phyloP scores from a whole-genome alignment of 108 stramenopile genomes.

The Skeletonema grethae region DNA sequence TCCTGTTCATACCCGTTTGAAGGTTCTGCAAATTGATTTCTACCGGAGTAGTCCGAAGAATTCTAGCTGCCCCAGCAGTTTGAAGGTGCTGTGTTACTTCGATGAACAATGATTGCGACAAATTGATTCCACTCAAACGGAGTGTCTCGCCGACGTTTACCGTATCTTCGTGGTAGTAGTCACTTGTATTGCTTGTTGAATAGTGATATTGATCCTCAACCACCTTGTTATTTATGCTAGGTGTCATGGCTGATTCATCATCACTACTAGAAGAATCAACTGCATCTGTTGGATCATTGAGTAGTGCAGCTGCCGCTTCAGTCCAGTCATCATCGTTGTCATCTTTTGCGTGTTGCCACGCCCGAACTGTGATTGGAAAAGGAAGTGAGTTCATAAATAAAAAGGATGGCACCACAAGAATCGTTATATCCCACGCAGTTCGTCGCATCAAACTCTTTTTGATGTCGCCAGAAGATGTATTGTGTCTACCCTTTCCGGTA shows the following conservation, averaged over 20 bases:
- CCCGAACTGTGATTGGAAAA: slow-evolving; percentile 27
- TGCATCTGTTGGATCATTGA: slow-evolving; percentile 7
- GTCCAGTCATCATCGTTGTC: slow-evolving; percentile 30
- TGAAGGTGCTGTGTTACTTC: slow-evolving; percentile 36
- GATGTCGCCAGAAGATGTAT: slow-evolving; percentile 5
- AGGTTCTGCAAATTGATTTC: slow-evolving; percentile 24
- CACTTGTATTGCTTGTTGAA: not conserved
- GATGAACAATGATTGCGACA: slow-evolving; percentile 23
- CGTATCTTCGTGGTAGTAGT: slow-evolving; percentile 9
- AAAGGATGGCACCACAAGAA: slow-evolving; percentile 37
- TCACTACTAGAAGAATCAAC: slow-evolving; percentile 37
- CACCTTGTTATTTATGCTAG: slow-evolving; percentile 16
- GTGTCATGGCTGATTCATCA: slow-evolving; percentile 24
- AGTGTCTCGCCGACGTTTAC: slow-evolving; percentile 23
- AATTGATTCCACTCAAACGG: slow-evolving; percentile 45
- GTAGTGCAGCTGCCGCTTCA: slow-evolving; percentile 4
- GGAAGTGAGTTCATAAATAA: slow-evolving; percentile 39
- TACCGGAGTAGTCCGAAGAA: slow-evolving; percentile 38
- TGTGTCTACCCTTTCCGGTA: slow-evolving; percentile 4
- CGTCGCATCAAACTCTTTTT: slow-evolving; percentile 11
- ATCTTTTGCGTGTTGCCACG: slow-evolving; percentile 28
- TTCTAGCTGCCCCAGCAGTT: not conserved
- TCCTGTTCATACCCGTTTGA: slow-evolving; percentile 34
- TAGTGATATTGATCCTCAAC: slow-evolving; percentile 23
- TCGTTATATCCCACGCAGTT: slow-evolving; percentile 49